phyloP scores from a whole-genome alignment of 2,329 filamentous ascomycete species.

The Fusarium sp. region DNA sequence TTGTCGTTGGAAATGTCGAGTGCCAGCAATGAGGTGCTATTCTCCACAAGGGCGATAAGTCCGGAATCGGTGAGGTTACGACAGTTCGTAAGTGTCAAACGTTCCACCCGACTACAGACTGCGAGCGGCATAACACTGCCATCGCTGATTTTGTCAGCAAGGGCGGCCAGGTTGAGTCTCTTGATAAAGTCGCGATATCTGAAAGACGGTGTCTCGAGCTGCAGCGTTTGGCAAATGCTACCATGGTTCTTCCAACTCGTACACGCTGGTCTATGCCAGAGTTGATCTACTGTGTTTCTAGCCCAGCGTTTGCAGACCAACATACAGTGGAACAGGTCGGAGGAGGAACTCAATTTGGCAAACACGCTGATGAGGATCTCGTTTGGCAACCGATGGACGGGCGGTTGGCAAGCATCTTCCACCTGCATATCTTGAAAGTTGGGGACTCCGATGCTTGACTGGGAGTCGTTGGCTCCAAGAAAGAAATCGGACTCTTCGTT shows the following conservation, averaged over 20 bases:
- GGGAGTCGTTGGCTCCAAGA: slow-evolving; percentile 86
- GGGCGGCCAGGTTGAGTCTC: slow-evolving; percentile 85
- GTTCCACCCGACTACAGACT: slow-evolving; percentile 89
- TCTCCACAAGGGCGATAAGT: slow-evolving; percentile 79
- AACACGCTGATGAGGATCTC: slow-evolving; percentile 96
- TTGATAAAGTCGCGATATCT: slow-evolving; percentile 91
- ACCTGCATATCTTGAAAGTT: slow-evolving; percentile 79
- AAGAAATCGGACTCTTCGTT: slow-evolving; percentile 96
- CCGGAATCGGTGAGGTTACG: slow-evolving; percentile 84
- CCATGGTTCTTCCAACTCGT: slow-evolving; percentile 85
- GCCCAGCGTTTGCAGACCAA: slow-evolving; percentile 95
- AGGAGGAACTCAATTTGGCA: slow-evolving; percentile 77
- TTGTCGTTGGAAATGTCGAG: slow-evolving; percentile 87
- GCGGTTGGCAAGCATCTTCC: slow-evolving; percentile 75
- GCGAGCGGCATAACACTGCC: slow-evolving; percentile 85
- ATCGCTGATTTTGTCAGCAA: slow-evolving; percentile 82
- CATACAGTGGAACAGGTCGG: slow-evolving; percentile 88
- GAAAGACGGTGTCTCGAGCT: slow-evolving; percentile 80
- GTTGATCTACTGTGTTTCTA: slow-evolving; percentile 86
- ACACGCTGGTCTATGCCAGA: slow-evolving; percentile 95
- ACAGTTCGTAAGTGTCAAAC: slow-evolving; percentile 92
- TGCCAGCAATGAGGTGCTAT: slow-evolving; percentile 83
- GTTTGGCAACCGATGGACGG: slow-evolving; percentile 86
- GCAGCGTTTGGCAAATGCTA: slow-evolving; percentile 82
- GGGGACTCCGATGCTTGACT: slow-evolving; percentile 87